Conservation (phyloP, 768 basidiomycete species). For the Russula sp. region DNA sequence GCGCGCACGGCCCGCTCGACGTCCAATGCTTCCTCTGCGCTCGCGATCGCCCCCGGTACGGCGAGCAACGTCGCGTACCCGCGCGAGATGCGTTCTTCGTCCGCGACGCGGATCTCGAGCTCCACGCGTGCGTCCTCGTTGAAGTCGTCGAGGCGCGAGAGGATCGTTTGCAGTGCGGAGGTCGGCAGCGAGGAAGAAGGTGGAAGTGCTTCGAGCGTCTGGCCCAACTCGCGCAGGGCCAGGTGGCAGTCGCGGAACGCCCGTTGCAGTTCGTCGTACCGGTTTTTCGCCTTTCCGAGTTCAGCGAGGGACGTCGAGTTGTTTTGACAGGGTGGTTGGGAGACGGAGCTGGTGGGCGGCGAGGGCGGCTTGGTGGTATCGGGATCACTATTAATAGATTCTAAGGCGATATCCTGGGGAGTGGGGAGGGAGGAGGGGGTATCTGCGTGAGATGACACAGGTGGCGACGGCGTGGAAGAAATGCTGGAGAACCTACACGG, state of each 20-base stretch:
- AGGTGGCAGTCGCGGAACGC: slow-evolving; percentile 66
- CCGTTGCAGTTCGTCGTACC: slow-evolving; percentile 57
- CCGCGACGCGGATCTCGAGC: slow-evolving; percentile 69
- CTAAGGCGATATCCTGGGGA: slow-evolving; percentile 8
- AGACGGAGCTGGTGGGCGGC: neutral
- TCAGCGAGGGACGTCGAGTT: slow-evolving; percentile 34
- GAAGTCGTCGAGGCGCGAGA: slow-evolving; percentile 64
- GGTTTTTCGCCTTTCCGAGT: slow-evolving; percentile 40
- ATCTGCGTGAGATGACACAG: neutral
- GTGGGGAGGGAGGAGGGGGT: neutral
- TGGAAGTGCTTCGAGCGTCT: slow-evolving; percentile 27
- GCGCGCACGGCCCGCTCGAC: slow-evolving; percentile 46
- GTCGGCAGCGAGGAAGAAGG: slow-evolving; percentile 22
- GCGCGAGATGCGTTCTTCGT: slow-evolving; percentile 57
- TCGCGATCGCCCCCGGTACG: slow-evolving; percentile 44
- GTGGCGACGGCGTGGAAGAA: slow-evolving; percentile 6
- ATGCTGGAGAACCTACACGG: slow-evolving; percentile 7
- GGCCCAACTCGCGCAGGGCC: slow-evolving; percentile 54
- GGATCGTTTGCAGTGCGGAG: slow-evolving; percentile 42
- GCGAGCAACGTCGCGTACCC: slow-evolving; percentile 67
- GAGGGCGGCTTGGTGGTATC: slow-evolving; percentile 12
- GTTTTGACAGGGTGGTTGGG: neutral
- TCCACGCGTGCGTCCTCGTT: slow-evolving; percentile 79
- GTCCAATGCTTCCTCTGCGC: slow-evolving; percentile 32
- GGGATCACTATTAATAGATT: slow-evolving; percentile 1